These are phyloP conservation scores for Fraxinus excelsior DNA, from an alignment of 257 asterid species.

Conservation along the genomic window DNA sequence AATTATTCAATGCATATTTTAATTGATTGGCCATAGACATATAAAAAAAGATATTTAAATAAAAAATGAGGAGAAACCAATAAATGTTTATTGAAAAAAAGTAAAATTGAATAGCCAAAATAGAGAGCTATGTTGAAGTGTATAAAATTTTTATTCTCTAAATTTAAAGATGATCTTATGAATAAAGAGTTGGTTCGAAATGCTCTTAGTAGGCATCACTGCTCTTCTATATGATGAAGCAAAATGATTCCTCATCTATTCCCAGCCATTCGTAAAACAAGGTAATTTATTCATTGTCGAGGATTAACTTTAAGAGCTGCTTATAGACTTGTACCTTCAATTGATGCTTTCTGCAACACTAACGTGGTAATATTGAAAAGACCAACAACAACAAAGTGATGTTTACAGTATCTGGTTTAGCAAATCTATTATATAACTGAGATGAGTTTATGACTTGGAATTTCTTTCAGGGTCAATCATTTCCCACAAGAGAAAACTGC, in stretches of 20 bases:
- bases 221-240: constrained; percentile 9
- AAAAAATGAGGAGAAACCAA: no score
- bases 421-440: constrained; percentile 1
- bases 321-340: background rate
- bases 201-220: background rate
- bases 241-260: background rate
- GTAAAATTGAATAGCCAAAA: no score
- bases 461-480: background rate
- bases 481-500: constrained; percentile 4
- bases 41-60: no score
- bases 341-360: constrained; percentile 1
- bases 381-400: background rate
- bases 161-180: no score
- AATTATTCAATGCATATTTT: no score
- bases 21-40: no score
- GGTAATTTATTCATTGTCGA: background rate
- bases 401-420: no score
- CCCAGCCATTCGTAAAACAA: background rate
- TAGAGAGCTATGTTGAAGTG: no score
- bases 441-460: background rate
- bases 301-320: background rate
- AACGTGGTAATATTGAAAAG: background rate
- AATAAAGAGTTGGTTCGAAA: no score
- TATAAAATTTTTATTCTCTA: no score
- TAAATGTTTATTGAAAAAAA: no score